Evolutionary conservation across 106 monocot genomes (phyloP).

Genomic region (Hemerocallis citrina): DNA sequence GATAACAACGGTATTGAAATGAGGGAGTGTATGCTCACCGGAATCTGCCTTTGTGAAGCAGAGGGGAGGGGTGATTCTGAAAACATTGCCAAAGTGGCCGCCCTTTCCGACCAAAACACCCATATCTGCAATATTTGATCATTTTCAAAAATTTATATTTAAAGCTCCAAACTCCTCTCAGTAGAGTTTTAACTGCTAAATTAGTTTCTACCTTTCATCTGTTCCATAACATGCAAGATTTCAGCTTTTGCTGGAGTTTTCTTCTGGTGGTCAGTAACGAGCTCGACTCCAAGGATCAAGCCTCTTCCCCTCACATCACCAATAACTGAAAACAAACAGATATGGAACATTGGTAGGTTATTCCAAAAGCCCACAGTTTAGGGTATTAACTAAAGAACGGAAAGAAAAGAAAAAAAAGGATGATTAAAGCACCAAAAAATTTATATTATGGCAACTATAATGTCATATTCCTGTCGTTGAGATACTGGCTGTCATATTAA

Average conservation of each 20-base stretch:
- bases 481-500: no score
- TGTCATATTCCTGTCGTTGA: no score
- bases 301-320: constrained; percentile 97
- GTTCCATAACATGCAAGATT: constrained; percentile 59
- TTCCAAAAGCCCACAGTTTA: no score
- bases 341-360: no score
- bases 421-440: no score
- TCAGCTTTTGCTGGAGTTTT: constrained; percentile 90
- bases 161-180: no score
- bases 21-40: constrained; percentile 16
- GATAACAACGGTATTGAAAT: not conserved
- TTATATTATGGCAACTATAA: no score
- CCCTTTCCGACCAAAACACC: constrained; percentile 77
- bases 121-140: constrained; percentile 33
- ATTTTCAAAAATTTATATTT: no score
- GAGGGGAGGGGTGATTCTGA: constrained; percentile 75
- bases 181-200: no score
- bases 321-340: constrained; percentile 40
- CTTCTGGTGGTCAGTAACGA: constrained; percentile 51
- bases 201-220: constrained; percentile 66
- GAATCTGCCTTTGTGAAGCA: constrained; percentile 78
- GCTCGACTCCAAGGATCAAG: constrained; percentile 85
- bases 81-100: constrained; percentile 70
- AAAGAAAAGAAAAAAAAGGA: no score
- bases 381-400: no score